Conservation (phyloP, 306 rosid species). For the Corylus americana region DNA sequence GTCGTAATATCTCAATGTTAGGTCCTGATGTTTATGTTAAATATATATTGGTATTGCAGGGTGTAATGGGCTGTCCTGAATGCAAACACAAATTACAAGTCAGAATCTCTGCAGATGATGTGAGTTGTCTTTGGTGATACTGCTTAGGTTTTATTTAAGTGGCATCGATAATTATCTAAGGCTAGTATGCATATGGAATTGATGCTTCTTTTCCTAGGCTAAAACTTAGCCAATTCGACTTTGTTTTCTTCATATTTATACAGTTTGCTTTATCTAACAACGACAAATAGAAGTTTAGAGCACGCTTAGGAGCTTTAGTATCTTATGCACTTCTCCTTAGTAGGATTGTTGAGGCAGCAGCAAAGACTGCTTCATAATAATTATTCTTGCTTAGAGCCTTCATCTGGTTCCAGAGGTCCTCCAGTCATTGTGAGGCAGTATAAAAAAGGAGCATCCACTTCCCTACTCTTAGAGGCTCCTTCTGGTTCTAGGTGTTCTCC, state of each 20-base stretch:
- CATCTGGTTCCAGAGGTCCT: not conserved
- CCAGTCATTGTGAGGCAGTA: too few relatives aligned
- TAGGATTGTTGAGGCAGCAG: too few relatives aligned
- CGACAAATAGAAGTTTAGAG: not conserved
- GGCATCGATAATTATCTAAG: not conserved
- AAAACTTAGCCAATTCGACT: not conserved
- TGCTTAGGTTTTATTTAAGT: slow-evolving; percentile 3
- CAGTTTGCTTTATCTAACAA: not conserved
- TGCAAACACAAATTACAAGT: slow-evolving; percentile 84
- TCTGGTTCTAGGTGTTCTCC: too few relatives aligned
- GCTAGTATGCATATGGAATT: not conserved
- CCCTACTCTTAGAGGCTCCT: too few relatives aligned
- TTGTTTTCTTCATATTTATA: not conserved
- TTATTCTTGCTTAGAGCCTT: not conserved
- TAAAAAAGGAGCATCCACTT: too few relatives aligned
- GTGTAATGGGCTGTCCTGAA: slow-evolving; percentile 92
- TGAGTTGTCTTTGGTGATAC: slow-evolving; percentile 45
- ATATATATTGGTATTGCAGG: slow-evolving; percentile 54
- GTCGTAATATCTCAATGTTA: slow-evolving; percentile 26
- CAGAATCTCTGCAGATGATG: slow-evolving; percentile 90
- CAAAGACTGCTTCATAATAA: not conserved
- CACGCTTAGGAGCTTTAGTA: not conserved
- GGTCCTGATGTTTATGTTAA: slow-evolving; percentile 23
- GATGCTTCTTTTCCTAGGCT: not conserved
- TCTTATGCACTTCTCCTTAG: not conserved